phyloP scores from a whole-genome alignment of 345 rosid genomes.

The Sisymbrium irio region DNA sequence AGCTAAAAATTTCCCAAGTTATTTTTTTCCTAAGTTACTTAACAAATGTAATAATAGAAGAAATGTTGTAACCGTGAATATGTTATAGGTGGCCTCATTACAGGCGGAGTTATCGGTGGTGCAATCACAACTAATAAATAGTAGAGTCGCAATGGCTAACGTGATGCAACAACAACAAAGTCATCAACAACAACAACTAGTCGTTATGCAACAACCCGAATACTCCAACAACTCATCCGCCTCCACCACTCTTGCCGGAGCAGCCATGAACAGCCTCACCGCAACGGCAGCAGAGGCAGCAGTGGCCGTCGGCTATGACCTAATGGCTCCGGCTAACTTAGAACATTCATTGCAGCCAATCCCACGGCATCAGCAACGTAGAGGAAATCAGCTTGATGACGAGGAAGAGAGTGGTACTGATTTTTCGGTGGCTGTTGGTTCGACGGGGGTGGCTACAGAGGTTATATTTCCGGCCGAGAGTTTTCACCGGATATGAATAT shows the following conservation, averaged over 20 bases:
- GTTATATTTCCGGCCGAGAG: slow-evolving; percentile 39
- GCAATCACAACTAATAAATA: slow-evolving; percentile 72
- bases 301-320: slow-evolving; percentile 46
- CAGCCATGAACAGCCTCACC: slow-evolving; percentile 45
- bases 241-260: slow-evolving; percentile 64
- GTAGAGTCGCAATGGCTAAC: slow-evolving; percentile 68
- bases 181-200: slow-evolving; percentile 44
- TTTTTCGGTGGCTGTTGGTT: slow-evolving; percentile 36
- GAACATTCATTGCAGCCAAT: slow-evolving; percentile 38
- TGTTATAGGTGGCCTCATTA: slow-evolving; percentile 66
- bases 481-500: slow-evolving; percentile 43
- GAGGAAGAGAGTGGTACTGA: slow-evolving; percentile 60
- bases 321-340: slow-evolving; percentile 46
- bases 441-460: slow-evolving; percentile 18
- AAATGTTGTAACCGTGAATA: not conserved
- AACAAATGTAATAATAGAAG: not conserved
- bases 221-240: slow-evolving; percentile 94
- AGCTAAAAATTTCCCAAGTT: too few relatives aligned
- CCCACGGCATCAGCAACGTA: slow-evolving; percentile 43
- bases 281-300: slow-evolving; percentile 18
- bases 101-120: slow-evolving; percentile 86
- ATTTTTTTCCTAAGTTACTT: not conserved
- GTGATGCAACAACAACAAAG: slow-evolving; percentile 58
- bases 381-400: slow-evolving; percentile 52
- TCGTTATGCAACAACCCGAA: slow-evolving; percentile 62